Evolutionary conservation across 1,284 basidiomycete genomes (phyloP), one percentile per base, ranked within the genome.

Genomic region (Flammula alnicola): DNA sequence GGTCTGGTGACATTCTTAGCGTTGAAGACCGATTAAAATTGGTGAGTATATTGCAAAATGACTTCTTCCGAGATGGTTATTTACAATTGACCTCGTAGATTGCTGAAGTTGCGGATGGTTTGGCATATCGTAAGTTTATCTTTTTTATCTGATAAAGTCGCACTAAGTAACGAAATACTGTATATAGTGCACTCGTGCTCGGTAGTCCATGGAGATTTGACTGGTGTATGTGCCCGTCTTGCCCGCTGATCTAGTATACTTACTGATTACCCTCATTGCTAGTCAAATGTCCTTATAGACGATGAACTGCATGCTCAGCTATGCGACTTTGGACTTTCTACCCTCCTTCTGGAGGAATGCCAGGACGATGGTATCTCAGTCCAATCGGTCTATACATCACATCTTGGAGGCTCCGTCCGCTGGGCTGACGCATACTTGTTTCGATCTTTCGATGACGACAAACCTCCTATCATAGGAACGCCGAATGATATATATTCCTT

Each of bases 281-380:
- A 74, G 73, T 65, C 70, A 2, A 76, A 76, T 51, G 65, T 76
- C 42, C 65, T 75, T 19, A 70, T 76, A 37, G 65, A 70, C 44
- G 64, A 68, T 47, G 57, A 72, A 30, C 63, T 65, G 11, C 62
- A 63, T 29, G 72, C 66, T 4, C 63, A 62, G 20, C 58, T 76
- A 7, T 68, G 68, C 47, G 74, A 76, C 49, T 75, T 75, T 54
- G 74, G 74, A 8, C 59, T 78, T n/a, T 74, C 72, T 9, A 69
- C 56, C 26, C 65, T 73, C 41, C 59, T 70, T 10, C 61, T 62
- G n/a, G 70, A 71, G 41, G 63, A 67, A 26, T 47, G 36, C 20
- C n/a, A n/a, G n/a, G 49, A 54, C 26, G 62, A 67, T 19, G 59
- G 61, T 12, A 17, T 52, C 49, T 47, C 57, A 58, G 17, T 63